Base-by-base conservation (phyloP, 2,329 filamentous ascomycete species). In the Beauveria australis region DNA sequence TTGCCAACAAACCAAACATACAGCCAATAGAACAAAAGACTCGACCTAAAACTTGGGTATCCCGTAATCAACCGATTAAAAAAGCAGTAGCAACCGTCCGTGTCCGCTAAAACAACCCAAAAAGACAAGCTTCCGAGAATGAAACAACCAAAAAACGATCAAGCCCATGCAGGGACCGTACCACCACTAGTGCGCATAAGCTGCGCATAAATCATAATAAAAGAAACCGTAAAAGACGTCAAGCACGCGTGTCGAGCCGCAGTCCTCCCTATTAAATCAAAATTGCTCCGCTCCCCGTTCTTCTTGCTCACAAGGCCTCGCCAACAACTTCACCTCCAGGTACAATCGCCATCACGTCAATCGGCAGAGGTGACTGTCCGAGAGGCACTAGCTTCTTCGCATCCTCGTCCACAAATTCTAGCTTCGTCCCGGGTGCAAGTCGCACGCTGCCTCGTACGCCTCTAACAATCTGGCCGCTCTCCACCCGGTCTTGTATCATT, bases 401-500 rank as follows among this genome's bases (percentile, higher is more conserved):
- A 30, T 71, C 67, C 64, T 78, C 74, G 46, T 67, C 66, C 55
- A 73, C 63, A 12, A 67, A 66, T 44, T 74, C 74, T 41, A 70
- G 64, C 68, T 78, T 80, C 47, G 75, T 72, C 49, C 78, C 79
- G 47, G 70, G 74, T 5, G 80, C 78, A 41, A 89, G 71, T 53
- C 85, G 82, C 55, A 91, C 81, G 68, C 86, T 91, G 46, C 87
- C 89, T 63, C 87, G 79, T 56, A 76, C 76, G 57, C 86, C 81
- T 67, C 89, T 85, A 33, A 90, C 79, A 24, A 91, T 76, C 59
- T 90, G 85, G 24, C 89, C 90, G 57, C 80, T 85, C 67, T 94
- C 89, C 58, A 95, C 89, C 61, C 89, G 86, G 69, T 93, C 89
- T 70, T 92, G 89, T 62, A 97, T 94, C 93, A 97, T 97, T 75